phyloP scores from a whole-genome alignment of 1,284 basidiomycete genomes.

The Trichosporon ovoides region DNA sequence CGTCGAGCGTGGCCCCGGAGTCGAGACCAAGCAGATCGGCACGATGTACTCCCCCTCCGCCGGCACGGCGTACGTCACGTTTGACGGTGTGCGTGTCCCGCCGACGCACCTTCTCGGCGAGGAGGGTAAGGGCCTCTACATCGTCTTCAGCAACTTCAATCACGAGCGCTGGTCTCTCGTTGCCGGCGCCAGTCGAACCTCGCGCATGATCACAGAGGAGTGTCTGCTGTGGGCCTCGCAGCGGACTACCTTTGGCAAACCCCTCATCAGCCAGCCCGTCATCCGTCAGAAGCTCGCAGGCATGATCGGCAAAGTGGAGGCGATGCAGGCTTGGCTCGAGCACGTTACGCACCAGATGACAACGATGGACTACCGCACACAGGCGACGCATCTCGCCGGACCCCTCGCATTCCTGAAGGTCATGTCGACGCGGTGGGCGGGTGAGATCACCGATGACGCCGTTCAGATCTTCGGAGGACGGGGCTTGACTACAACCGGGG shows the following conservation, averaged over 20 bases:
- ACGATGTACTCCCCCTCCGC: constrained; percentile 76
- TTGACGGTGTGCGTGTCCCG: constrained; percentile 80
- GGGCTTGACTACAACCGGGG: constrained; percentile 36
- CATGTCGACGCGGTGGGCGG: constrained; percentile 52
- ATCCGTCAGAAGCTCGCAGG: constrained; percentile 66
- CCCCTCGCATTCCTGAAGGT: constrained; percentile 55
- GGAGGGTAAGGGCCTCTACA: constrained; percentile 73
- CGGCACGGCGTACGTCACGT: constrained; percentile 75
- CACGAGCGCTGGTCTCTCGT: constrained; percentile 46
- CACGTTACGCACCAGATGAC: constrained; percentile 86
- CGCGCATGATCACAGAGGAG: constrained; percentile 45
- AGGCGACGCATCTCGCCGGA: constrained; percentile 52
- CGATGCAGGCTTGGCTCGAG: constrained; percentile 82
- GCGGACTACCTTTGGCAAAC: constrained; percentile 79
- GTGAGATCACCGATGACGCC: constrained; percentile 52
- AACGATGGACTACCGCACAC: constrained; percentile 63
- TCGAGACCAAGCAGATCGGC: constrained; percentile 80
- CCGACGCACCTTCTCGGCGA: constrained; percentile 79
- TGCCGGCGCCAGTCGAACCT: constrained; percentile 36
- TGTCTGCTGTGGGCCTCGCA: constrained; percentile 62
- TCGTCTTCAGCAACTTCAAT: constrained; percentile 57
- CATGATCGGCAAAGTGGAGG: constrained; percentile 79
- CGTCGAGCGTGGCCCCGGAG: constrained; percentile 67
- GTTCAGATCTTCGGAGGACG: constrained; percentile 50
- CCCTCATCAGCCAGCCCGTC: constrained; percentile 72